phyloP scores from a whole-genome alignment of 2,329 filamentous ascomycete species.

The Epichloe elymi region DNA sequence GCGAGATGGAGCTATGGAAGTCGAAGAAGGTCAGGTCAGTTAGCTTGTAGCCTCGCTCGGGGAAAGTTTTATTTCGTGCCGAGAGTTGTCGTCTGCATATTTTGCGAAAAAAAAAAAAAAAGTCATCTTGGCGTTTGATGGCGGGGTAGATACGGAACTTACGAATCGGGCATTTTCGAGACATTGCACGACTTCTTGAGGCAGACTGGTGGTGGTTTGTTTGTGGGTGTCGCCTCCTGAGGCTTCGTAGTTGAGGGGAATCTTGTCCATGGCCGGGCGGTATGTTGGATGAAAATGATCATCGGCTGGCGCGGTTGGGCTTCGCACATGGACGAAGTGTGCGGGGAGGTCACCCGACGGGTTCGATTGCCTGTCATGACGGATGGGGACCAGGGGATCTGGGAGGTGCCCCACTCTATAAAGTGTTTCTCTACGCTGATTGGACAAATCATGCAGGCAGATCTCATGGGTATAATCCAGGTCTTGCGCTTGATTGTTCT shows the following conservation, averaged over 20 bases:
- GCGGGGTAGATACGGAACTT: constrained; percentile 20
- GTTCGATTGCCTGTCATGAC: no score
- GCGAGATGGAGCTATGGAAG: constrained; percentile 72
- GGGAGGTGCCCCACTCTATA: no score
- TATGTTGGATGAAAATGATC: background rate
- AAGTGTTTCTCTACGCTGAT: no score
- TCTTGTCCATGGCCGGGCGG: constrained; percentile 38
- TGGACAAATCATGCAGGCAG: no score
- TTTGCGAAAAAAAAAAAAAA: background rate
- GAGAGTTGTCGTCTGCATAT: no score
- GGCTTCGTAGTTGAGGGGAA: constrained; percentile 61
- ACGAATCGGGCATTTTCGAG: constrained; percentile 93
- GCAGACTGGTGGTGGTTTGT: constrained; percentile 55
- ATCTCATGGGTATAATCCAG: no score
- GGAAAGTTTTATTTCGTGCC: no score
- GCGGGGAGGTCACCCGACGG: no score
- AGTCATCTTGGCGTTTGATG: background rate
- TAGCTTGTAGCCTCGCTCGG: background rate
- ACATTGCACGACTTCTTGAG: constrained; percentile 76
- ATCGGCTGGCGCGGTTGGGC: background rate
- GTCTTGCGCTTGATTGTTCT: no score
- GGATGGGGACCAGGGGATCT: no score
- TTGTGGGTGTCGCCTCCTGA: constrained; percentile 63
- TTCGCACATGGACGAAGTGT: background rate
- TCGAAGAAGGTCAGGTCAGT: background rate